Base-by-base conservation (phyloP, 495 filamentous ascomycete genomes). In the Hyaloscypha bicolor region DNA sequence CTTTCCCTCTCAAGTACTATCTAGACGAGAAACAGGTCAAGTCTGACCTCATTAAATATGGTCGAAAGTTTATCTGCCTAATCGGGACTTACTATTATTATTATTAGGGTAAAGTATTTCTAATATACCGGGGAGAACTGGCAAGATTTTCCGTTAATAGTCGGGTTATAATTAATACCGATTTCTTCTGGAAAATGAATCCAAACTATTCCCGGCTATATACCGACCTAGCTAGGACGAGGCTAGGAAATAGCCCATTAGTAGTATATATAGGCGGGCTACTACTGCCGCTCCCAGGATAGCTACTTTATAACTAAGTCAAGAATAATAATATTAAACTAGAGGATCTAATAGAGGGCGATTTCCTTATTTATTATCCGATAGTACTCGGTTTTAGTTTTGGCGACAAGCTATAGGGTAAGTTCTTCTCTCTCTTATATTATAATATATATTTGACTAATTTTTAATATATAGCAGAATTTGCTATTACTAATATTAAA, bases 401-500 rank as follows among this genome's bases (percentile, higher is more conserved):
- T 57, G 25, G 19, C 14, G 60, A 68, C 3, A 68, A 68, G 60
- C 22, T 48, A 33, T 68, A 53, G 60, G 35, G 59, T 68, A 21
- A 57, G 55, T n/a, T n/a, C n/a, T 29, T 57, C 6, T 29, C 3
- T 57, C 55, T 31, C 16, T 3, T 57, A 14, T 57, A 57, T 57
- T 57, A 4, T 53, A 25, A 53, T 29, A 57, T 57, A 31, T 4
- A 29, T 31, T 57, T 57, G 3, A 57, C 55, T 65, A 29, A 65
- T 21, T 45, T 25, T 61, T 25, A 42, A 63, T n/a, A 65, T 55
- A 35, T 67, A 76, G 71, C 63, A 19, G 72, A 75, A 64, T 75
- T 75, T 68, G 63, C 64, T 25, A 67, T 76, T 9, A 69, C 70
- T 37, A 37, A n/a, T n/a, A n/a, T n/a, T n/a, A n/a, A n/a, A n/a